Evolutionary conservation across 371 early-diverging fungal genomes (phyloP), one percentile per base, ranked within the genome.

Genomic region (Rhizopus stolonifer): DNA sequence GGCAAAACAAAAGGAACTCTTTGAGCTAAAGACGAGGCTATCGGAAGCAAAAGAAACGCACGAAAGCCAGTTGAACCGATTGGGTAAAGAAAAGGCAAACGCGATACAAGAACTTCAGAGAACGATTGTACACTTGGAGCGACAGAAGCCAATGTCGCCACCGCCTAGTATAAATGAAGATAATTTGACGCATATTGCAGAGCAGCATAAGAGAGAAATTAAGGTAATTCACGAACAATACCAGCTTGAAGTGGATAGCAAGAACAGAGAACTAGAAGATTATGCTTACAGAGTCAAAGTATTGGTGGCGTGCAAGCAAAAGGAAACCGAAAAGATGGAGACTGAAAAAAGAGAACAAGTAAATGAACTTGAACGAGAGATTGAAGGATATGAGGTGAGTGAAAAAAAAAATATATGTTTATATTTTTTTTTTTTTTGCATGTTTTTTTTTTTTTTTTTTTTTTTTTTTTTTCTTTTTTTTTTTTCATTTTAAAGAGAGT

Each of bases 331-430:
- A 26, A 50, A 45, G 3, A 36, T 36, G 36, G 36, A 36, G 5
- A 29, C 36, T 1, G 67, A 69, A 40, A 49, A 56, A 3, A 63
- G 34, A 9, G 46, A 62, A 10, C 52, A 63, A 10, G 44, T 61
- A 23, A 50, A 58, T n/a, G 36, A n/a, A 36, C 14, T 11, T 2
- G 36, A 36, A 36, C 6, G 14, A n/a, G 36, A 36, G 14, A 15
- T 74, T 46, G 65, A 69, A 65, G 72, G 62, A 42, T 74, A 71
- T 45, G 67, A 74, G 69, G 75, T 74, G 50, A 58, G 56, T 48
- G 31, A 10, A 4, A 7, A 29, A 29, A 10, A n/a, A n/a, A n/a
- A n/a, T n/a, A n/a, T n/a, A n/a, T n/a, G n/a, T n/a, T 55, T 38
- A 29, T 29, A 29, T 1, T 33, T 29, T 29, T 29, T 29, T 29